Base-by-base conservation (phyloP, 441 rosid species). In the Pelargonium myrrhifolium region DNA sequence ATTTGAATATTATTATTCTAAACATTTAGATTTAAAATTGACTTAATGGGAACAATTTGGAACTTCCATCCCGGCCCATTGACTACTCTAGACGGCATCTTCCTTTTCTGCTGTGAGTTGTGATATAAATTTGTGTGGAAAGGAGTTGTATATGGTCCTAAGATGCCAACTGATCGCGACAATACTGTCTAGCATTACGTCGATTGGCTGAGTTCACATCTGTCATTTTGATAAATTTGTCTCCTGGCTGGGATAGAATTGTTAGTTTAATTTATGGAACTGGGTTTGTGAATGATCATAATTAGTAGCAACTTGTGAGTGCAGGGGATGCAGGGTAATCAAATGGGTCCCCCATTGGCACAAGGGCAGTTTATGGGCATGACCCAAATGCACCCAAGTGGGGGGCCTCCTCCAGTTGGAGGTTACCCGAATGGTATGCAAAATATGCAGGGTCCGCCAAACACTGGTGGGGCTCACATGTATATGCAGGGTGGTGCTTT, bases 311-410 rank as follows among this genome's bases (percentile, higher is more conserved):
- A 58, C 31, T 58, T 58, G 20, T 62, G 43, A 35, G 49, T 37
- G 11, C 43, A 89, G 97, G 98, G 96, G 39, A 89, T 85, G 90
- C 98, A 93, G 83, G 90, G 93, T 87, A 87, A 79, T 78, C 89
- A 84, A 79, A 86, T 89, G 91, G 87, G 74, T 77, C 86, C 88
- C 65, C 89, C 84, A 21, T 71, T 86, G 85, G 85, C 85, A 68
- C 99, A 86, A 79, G 88, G 96, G 68, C 97, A 86, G 80, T 92
- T 79, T 71, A 87, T 88, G 96, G 93, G 96, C 75, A 77, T 83
- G 86, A 89, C 83, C 66, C 90, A 81, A 10, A 79, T 85, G 83
- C 92, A 84, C 72, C 75, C 85, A 11, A 79, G 80, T 65, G 82
- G 81, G 62, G 82, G 78, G 53, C 78, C 94, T 43, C 77, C 73